Base-by-base conservation (phyloP, 1,284 basidiomycete genomes). In the Ustilago nuda region DNA sequence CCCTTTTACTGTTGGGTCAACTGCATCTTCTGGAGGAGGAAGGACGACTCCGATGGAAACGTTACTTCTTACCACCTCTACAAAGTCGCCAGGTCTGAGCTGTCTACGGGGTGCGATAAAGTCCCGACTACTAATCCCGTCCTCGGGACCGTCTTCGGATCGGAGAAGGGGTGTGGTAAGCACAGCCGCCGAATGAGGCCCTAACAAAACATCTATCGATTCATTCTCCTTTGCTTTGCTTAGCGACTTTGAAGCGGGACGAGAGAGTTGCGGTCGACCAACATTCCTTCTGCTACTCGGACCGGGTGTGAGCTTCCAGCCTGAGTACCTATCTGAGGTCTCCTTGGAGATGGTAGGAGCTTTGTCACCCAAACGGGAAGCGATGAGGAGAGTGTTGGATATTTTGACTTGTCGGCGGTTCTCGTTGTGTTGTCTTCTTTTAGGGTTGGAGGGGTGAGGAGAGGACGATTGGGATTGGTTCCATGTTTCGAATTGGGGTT, bases 51-150 rank as follows among this genome's bases (percentile, higher is more conserved):
- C 70, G 17, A 68, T 35, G 0, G 50, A 55, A 9, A 19, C 41
- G 46, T 11, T 27, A 13, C 1, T 15, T n/a, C 61, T 56, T 12
- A 70, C 53, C 3, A 76, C 45, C 27, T 79, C 78, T 37, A 74
- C 71, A 55, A 80, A 80, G 48, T 78, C 76, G 13, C 76, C 76
- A 3, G 68, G 70, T 17, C 8, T 32, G 13, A 77, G n/a, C 8
- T 71, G 53, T 32, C 54, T 55, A 8, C 69, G 45, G 0, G 74
- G 69, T 8, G 61, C 48, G 37, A 76, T 58, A 35, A 68, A 72
- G 56, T 67, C 62, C 36, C 70, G 57, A 67, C 48, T 45, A 45
- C 41, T 46, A 6, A 9, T 13, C 3, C 37, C 12, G 23, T 62
- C 63, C 19, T 39, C 3, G 4, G 13, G 58, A 9, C 39, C 39